Conservation (phyloP, 2,329 filamentous ascomycete species). For the Curvularia lunata region DNA sequence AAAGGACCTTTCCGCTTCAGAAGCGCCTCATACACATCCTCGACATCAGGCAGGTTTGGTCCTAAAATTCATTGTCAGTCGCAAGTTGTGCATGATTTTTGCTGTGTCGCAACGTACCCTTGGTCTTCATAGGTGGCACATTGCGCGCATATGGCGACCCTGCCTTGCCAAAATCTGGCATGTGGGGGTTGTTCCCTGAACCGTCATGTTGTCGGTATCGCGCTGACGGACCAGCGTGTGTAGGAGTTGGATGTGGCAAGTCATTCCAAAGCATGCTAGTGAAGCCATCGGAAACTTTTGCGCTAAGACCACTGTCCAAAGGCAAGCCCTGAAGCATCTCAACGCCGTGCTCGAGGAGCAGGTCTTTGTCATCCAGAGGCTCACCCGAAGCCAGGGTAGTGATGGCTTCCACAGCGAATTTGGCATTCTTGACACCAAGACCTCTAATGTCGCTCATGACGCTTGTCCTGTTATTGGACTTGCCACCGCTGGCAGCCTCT, state of each 20-base stretch:
- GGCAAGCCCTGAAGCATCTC: conserved; percentile 60
- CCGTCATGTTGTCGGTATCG: conserved; percentile 51
- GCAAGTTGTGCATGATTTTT: neutral
- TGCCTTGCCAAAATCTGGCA: conserved; percentile 61
- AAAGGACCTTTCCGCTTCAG: conserved; percentile 65
- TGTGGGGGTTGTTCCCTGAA: conserved; percentile 58
- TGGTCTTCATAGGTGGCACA: conserved; percentile 61
- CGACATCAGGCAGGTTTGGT: conserved; percentile 64
- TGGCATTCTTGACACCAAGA: conserved; percentile 57
- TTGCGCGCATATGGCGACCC: conserved; percentile 62
- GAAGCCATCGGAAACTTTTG: conserved; percentile 58
- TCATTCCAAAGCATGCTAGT: conserved; percentile 62
- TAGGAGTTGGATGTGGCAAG: conserved; percentile 59
- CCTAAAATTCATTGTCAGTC: conserved; percentile 18
- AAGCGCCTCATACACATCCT: conserved; percentile 68
- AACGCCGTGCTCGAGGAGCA: conserved; percentile 57
- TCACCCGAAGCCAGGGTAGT: conserved; percentile 68
- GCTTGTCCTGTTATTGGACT: conserved; percentile 35
- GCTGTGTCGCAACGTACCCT: conserved; percentile 41
- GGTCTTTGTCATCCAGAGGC: conserved; percentile 66
- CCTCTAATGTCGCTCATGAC: conserved; percentile 62
- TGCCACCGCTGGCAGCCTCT: conserved; percentile 30
- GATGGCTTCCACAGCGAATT: conserved; percentile 62
- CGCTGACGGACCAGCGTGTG: conserved; percentile 54
- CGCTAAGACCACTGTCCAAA: conserved; percentile 56